Conservation (phyloP, 225 moss, liverwort and hornwort genomes). For the Bryoerythrophyllum caledonicum region DNA sequence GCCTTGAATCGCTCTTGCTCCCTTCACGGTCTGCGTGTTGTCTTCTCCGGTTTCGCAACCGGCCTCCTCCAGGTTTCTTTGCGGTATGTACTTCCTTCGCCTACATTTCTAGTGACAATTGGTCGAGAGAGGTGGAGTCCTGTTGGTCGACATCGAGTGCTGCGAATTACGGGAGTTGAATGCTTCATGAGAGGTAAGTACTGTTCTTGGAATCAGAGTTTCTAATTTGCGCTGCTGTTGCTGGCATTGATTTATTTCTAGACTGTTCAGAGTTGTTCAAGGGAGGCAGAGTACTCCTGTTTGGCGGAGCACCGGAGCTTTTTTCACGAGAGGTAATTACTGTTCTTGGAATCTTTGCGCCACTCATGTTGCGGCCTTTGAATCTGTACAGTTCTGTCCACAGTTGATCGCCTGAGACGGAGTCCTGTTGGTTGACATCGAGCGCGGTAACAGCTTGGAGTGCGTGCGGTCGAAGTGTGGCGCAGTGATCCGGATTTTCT, state of each 20-base stretch:
- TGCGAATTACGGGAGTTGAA: background rate
- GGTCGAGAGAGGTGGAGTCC: too few relatives aligned
- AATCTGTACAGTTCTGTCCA: background rate
- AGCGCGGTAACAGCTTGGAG: slow-evolving; percentile 6
- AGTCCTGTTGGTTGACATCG: background rate
- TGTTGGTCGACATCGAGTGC: too few relatives aligned
- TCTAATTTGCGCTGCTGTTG: background rate
- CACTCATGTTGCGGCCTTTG: too few relatives aligned
- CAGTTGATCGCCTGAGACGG: background rate
- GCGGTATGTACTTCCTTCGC: background rate
- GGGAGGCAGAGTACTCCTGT: background rate
- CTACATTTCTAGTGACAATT: background rate
- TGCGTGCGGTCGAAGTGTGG: background rate
- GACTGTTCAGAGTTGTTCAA: background rate
- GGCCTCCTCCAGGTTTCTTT: slow-evolving; percentile 11
- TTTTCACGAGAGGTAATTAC: background rate
- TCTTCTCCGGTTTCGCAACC: too few relatives aligned
- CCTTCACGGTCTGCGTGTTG: background rate
- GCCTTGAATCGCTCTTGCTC: slow-evolving; percentile 14
- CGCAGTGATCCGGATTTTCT: background rate
- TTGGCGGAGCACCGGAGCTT: too few relatives aligned
- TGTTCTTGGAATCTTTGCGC: too few relatives aligned
- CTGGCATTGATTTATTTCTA: too few relatives aligned
- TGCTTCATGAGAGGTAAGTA: background rate
- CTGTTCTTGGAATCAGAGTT: background rate